Base-by-base conservation (phyloP, 106 monocot genomes). In the Apostasia shenzhenica region DNA sequence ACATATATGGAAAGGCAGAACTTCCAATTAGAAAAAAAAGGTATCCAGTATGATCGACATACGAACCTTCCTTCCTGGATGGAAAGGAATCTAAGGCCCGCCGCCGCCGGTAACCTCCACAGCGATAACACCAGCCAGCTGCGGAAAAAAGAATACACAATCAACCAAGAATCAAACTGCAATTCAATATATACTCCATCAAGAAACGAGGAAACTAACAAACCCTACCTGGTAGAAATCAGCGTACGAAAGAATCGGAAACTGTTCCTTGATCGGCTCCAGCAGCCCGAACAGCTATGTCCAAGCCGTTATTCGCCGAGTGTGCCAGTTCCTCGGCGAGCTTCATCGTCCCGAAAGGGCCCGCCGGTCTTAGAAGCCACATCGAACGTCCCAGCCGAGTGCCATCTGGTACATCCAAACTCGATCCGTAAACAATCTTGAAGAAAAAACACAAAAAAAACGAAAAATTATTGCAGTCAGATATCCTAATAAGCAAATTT, bases 201-300 rank as follows among this genome's bases (percentile, higher is more conserved):
- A 50, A 50, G 48, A 53, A 41, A 47, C 10, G 53, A 53, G 11
- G 39, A 9, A 4, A 40, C 8, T 50, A 10, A 11, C 51, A 49
- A 48, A 66, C 13, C 56, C 26, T 14, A 88, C 88, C 84, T 82
- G 88, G 67, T 85, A 80, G 70, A 89, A 80, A 55, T 87, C 87
- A 41, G 66, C 87, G 41, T 76, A 84, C 6, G 81, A 81, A n/a
- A 84, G 71, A 57, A 81, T 79, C 0, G 89, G 89, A 59, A 89
- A 85, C 80, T 80, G 89, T 70, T 89, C 85, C 82, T 89, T 85
- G 82, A 89, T 82, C 43, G 89, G 89, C 61, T 82, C 80, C 54
- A 89, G 45, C 5, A 89, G 66, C 47, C 72, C 63, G 5, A 85
- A 57, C 26, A 26, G 89, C 85, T 61, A 89, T 85, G 12, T 82